Evolutionary conservation across 2,329 filamentous ascomycete species (phyloP), one percentile per base, ranked within the genome.

Genomic region (Scedosporium aurantiacum): DNA sequence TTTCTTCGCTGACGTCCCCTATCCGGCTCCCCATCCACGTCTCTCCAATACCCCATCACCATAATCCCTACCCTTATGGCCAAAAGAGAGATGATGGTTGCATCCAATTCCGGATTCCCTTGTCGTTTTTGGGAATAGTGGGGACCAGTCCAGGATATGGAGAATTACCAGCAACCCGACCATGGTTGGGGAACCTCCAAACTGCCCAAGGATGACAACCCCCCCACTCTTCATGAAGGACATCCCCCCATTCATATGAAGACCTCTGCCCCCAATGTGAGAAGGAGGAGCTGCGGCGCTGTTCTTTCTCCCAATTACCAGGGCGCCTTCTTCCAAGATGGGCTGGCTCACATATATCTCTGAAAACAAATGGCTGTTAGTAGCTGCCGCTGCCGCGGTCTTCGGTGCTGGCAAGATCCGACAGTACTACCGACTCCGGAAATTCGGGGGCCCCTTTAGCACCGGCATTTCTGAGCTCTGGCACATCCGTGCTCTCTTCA

Each of bases 401-500:
- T 58, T 23, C 37, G 5, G 21, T 4, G 69, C 68, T 10, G 62
- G 23, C 16, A 67, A 63, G 14, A 66, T 66, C 45, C 62, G 61
- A 5, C 66, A 71, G 25, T 77, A 74, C 65, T 66, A 62, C 27
- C 71, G 75, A 23, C 71, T 78, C 4, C 70, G 73, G 10, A 71
- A 75, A 61, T 68, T 78, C 60, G 70, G 70, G 5, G 76, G 76
- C 0, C 76, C 76, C 4, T 65, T 65, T 10, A 58, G 69, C 2
- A 73, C 75, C 1, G 69, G 65, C 0, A 70, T 78, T 37, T 76
- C 76, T 0, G 74, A 74, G 60, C 66, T 73, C 63, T 78, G 75
- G 73, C 65, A 77, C 27, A 63, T 72, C 12, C 65, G 64, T 5
- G 69, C 72, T 1, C 64, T 67, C 2, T 67, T 70, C 10, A 73